phyloP scores from a whole-genome alignment of 2,329 filamentous ascomycete species.

The Ophiostoma ulmi region DNA sequence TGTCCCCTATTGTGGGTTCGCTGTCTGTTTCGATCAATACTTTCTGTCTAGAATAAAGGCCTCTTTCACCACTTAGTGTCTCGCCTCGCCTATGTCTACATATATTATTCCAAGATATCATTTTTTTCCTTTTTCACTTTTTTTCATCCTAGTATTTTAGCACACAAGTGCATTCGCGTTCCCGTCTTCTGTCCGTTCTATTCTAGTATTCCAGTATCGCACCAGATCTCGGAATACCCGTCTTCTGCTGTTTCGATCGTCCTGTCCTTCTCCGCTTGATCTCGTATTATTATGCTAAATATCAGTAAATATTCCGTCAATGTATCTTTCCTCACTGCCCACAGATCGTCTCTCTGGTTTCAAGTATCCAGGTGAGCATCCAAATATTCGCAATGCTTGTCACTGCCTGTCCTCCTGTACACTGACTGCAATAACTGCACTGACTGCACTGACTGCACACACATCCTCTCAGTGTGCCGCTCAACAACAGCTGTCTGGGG shows the following conservation, averaged over 20 bases:
- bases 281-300: no score
- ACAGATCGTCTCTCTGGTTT: no score
- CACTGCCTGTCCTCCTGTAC: background rate
- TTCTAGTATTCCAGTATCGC: background rate
- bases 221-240: background rate
- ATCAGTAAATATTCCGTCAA: no score
- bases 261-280: background rate
- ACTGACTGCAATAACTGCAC: background rate
- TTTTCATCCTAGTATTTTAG: background rate
- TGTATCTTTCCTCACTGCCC: no score
- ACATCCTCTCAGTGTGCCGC: background rate
- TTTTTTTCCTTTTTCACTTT: background rate
- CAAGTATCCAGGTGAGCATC: background rate
- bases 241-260: background rate
- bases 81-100: background rate
- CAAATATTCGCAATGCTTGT: background rate
- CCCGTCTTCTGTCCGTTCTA: background rate
- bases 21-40: background rate
- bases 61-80: background rate
- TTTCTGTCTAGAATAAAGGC: background rate
- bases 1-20: constrained; percentile 20
- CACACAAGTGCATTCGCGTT: no score
- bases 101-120: background rate
- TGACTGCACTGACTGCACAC: background rate
- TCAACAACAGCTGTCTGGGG: background rate